Evolutionary conservation across 2,329 filamentous ascomycete genomes (phyloP).

Genomic region (Phyllosticta capitalensis): DNA sequence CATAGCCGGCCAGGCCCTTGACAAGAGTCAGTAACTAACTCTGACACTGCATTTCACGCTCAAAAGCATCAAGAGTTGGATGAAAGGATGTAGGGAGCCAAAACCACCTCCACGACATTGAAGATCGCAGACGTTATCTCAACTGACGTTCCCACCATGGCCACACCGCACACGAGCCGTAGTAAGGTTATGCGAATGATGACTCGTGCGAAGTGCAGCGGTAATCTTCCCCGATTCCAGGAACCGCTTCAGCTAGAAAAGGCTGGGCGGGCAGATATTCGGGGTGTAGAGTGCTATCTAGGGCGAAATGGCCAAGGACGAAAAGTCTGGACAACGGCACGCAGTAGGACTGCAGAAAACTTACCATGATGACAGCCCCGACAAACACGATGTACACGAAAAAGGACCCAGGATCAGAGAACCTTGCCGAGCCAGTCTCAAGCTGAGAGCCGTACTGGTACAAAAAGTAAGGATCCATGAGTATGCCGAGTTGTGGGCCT

Average conservation of each 20-base stretch:
- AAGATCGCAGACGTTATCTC: conserved; percentile 46
- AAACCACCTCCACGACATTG: conserved; percentile 48
- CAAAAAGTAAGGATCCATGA: conserved; percentile 69
- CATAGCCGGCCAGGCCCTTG: conserved; percentile 38
- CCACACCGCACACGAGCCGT: conserved; percentile 38
- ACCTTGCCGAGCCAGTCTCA: conserved; percentile 62
- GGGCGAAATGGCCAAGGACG: conserved; percentile 12
- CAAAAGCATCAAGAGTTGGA: neutral
- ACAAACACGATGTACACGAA: conserved; percentile 73
- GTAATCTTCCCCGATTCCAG: conserved; percentile 9
- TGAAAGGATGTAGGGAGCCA: conserved; percentile 53
- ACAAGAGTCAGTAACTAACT: neutral
- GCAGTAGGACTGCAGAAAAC: conserved; percentile 28
- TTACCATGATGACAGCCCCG: conserved; percentile 65
- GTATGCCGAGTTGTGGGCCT: conserved; percentile 44
- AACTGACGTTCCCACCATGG: conserved; percentile 44
- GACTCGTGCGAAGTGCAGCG: conserved; percentile 38
- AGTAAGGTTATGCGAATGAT: conserved; percentile 41
- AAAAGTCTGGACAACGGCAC: neutral
- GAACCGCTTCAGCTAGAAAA: conserved; percentile 32
- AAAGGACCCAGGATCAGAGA: conserved; percentile 66
- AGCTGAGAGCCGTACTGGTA: conserved; percentile 69
- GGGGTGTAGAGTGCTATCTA: conserved; percentile 38
- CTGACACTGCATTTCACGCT: neutral
- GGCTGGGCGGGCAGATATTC: conserved; percentile 47